Evolutionary conservation across 2,329 filamentous ascomycete species (phyloP).

Genomic region (Scopulariopsis brevicaulis): DNA sequence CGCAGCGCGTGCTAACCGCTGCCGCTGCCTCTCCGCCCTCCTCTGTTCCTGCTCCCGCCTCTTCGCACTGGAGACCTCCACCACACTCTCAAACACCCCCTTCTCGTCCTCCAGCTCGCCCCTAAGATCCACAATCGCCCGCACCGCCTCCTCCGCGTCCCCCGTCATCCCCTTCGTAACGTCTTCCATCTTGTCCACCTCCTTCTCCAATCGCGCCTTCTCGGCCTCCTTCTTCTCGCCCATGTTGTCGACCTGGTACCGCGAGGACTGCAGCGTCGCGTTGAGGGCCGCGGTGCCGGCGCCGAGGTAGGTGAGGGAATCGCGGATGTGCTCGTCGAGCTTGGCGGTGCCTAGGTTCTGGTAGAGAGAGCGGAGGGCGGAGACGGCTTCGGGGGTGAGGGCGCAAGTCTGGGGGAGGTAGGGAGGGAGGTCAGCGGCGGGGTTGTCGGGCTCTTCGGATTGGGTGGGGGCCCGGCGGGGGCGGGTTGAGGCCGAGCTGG

Average conservation of each 20-base stretch:
- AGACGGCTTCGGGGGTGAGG: neutral
- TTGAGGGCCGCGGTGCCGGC: neutral
- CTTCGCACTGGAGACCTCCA: slow-evolving; percentile 10
- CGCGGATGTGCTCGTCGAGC: slow-evolving; percentile 2
- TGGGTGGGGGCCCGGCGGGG: neutral
- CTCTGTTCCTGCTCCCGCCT: slow-evolving; percentile 4
- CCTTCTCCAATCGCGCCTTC: neutral
- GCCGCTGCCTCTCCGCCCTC: slow-evolving; percentile 8
- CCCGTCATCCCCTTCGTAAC: slow-evolving; percentile 21
- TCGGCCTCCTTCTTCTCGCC: slow-evolving; percentile 2
- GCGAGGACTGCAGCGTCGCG: neutral
- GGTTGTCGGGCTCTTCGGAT: neutral
- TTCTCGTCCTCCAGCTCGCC: slow-evolving; percentile 37
- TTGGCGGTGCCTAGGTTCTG: slow-evolving; percentile 3
- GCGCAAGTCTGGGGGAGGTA: slow-evolving; percentile 1
- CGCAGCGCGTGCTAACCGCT: slow-evolving; percentile 9
- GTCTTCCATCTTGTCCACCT: neutral
- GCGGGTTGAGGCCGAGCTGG: neutral
- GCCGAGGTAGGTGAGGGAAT: neutral
- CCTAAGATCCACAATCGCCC: slow-evolving; percentile 35
- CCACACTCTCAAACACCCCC: slow-evolving; percentile 23
- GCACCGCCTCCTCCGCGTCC: slow-evolving; percentile 32
- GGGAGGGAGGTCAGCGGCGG: neutral
- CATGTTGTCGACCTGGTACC: neutral
- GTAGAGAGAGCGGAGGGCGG: neutral